These are phyloP conservation scores for Populus hybrid DNA, from an alignment of 441 rosid species.

Conservation along the genomic window DNA sequence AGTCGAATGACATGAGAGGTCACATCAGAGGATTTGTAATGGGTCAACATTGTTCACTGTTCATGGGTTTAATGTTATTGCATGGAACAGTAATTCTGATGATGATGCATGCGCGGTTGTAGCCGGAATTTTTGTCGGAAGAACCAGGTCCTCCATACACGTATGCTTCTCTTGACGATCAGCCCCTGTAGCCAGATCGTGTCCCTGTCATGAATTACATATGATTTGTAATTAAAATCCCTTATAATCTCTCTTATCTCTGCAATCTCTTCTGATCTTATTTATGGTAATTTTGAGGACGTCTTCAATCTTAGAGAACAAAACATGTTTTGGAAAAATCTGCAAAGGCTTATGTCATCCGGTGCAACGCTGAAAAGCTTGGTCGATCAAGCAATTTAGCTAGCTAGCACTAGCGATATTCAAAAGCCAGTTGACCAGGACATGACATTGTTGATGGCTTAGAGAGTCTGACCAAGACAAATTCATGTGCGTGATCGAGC, in stretches of 20 bases:
- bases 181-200: conserved; percentile 23
- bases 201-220: background rate
- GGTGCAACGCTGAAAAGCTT: background rate
- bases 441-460: conserved; percentile 8
- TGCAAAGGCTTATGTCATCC: background rate
- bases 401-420: background rate
- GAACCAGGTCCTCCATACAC: background rate
- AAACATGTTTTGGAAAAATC: background rate
- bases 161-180: conserved; percentile 11
- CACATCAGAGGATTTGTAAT: conserved; percentile 12
- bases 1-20: conserved; percentile 20
- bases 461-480: conserved; percentile 20
- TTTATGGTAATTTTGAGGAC: background rate
- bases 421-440: conserved; percentile 28
- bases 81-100: background rate
- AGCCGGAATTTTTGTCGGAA: background rate
- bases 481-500: background rate
- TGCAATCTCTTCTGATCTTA: background rate
- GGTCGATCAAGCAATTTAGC: background rate
- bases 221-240: background rate
- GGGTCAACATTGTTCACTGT: background rate
- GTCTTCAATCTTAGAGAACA: background rate
- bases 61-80: too few species aligned
- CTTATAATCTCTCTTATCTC: background rate
- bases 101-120: background rate